Evolutionary conservation across 2,329 filamentous ascomycete genomes (phyloP).

Genomic region (Aureobasidium sp.): DNA sequence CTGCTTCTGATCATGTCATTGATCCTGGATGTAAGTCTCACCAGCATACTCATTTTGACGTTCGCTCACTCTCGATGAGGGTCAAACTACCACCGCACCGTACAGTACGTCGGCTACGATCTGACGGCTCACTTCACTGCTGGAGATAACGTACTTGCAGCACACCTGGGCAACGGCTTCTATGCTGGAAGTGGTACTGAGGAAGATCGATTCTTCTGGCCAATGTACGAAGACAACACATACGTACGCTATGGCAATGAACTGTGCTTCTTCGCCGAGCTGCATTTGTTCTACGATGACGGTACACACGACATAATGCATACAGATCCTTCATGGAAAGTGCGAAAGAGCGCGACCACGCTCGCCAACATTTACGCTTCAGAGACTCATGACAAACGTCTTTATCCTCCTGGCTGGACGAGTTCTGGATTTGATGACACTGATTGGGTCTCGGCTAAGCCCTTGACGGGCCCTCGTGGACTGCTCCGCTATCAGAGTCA

Average conservation of each 20-base stretch:
- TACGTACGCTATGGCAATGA: constrained; percentile 36
- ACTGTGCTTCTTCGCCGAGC: constrained; percentile 36
- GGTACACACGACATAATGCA: constrained; percentile 32
- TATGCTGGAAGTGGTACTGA: constrained; percentile 36
- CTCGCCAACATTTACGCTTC: constrained; percentile 38
- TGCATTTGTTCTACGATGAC: constrained; percentile 35
- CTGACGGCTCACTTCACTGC: constrained; percentile 30
- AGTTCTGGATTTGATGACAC: constrained; percentile 26
- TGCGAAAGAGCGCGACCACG: constrained; percentile 34
- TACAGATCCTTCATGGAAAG: constrained; percentile 34
- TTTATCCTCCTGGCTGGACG: constrained; percentile 34
- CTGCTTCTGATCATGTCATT: constrained; percentile 32
- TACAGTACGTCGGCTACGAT: constrained; percentile 41
- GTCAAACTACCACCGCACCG: constrained; percentile 34
- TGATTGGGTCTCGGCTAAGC: constrained; percentile 31
- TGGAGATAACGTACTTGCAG: constrained; percentile 33
- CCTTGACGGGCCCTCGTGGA: constrained; percentile 35
- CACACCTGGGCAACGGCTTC: constrained; percentile 40
- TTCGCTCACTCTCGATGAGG: background rate
- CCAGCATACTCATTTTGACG: too few relatives aligned
- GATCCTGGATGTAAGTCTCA: constrained; percentile 35
- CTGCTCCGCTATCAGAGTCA: constrained; percentile 37
- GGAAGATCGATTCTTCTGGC: constrained; percentile 39
- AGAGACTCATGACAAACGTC: constrained; percentile 33
- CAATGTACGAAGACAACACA: constrained; percentile 38